These are phyloP conservation scores for Carex cristatella DNA, from an alignment of 176 grass and related monocot genomes.

Conservation along the genomic window DNA sequence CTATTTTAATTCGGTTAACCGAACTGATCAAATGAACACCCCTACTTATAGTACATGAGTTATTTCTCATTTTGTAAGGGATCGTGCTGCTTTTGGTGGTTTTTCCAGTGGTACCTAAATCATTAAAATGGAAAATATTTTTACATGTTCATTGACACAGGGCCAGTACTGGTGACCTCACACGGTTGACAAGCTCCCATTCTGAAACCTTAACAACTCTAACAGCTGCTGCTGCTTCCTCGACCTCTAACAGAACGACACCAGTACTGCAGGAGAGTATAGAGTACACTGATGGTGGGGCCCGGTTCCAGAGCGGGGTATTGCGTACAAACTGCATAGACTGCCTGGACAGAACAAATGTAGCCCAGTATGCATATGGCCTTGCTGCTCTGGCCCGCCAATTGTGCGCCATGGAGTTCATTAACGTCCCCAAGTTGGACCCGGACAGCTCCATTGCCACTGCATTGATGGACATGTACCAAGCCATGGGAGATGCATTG, in stretches of 20 bases:
- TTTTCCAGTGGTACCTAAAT: background rate
- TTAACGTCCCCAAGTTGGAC: slow-evolving; percentile 72
- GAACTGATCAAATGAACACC: too few species aligned
- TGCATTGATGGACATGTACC: slow-evolving; percentile 97
- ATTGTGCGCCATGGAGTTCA: slow-evolving; percentile 80
- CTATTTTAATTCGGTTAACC: too few species aligned
- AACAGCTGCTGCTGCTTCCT: slow-evolving; percentile 17
- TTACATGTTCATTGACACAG: slow-evolving; percentile 26
- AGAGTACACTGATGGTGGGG: slow-evolving; percentile 27
- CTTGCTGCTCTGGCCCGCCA: slow-evolving; percentile 82
- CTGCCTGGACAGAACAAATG: slow-evolving; percentile 93
- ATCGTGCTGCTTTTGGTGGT: background rate
- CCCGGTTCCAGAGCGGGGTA: slow-evolving; percentile 82
- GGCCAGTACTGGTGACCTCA: slow-evolving; percentile 70
- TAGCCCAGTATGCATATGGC: slow-evolving; percentile 95
- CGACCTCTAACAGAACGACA: slow-evolving; percentile 29
- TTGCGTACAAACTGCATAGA: slow-evolving; percentile 98
- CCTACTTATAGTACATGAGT: background rate
- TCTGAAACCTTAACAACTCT: slow-evolving; percentile 34
- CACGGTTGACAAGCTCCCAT: slow-evolving; percentile 47
- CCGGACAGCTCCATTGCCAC: slow-evolving; percentile 79
- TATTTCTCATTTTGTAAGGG: background rate
- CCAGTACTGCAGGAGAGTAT: slow-evolving; percentile 29
- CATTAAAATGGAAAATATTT: background rate
- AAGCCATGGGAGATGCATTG: slow-evolving; percentile 95